Percentiles rank a stretch among this genome's conserved stretches.
Evolutionary conservation across 352 stramenopile species (phyloP).

Genomic region (Phytopythium helicoides): DNA sequence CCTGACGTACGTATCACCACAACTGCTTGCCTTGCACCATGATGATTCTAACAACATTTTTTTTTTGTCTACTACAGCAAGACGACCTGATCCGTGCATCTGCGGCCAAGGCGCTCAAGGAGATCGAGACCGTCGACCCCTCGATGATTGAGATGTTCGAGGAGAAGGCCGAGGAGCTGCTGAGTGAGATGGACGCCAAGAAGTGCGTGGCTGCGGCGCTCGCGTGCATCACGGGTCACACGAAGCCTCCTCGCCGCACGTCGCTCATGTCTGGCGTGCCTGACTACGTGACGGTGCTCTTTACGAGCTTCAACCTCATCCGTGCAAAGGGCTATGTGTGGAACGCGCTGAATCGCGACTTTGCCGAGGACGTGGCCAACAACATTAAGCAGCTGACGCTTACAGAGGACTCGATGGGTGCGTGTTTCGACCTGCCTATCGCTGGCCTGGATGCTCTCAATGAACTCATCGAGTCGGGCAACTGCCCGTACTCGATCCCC

Average conservation of each 20-base stretch:
- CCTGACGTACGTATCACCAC: constrained; percentile 34
- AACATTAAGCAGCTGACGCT: constrained; percentile 91
- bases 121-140: constrained; percentile 80
- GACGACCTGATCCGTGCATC: constrained; percentile 88
- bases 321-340: constrained; percentile 90
- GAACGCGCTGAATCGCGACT: constrained; percentile 88
- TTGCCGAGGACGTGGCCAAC: constrained; percentile 69
- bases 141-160: constrained; percentile 78
- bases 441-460: constrained; percentile 62
- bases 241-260: constrained; percentile 61
- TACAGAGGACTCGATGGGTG: constrained; percentile 83
- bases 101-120: constrained; percentile 76
- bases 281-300: constrained; percentile 89
- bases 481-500: constrained; percentile 74
- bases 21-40: not conserved
- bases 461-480: constrained; percentile 69
- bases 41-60: not conserved
- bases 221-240: constrained; percentile 91
- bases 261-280: constrained; percentile 90
- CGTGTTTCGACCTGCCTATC: constrained; percentile 89
- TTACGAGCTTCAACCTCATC: constrained; percentile 82
- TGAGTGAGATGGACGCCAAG: constrained; percentile 57
- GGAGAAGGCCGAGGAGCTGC: constrained; percentile 60
- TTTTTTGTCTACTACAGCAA: constrained; percentile 31
- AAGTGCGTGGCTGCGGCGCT: constrained; percentile 78